Percentiles rank a stretch among this genome's conserved stretches.
These are phyloP conservation scores for Tricholoma bakamatsutake DNA, from an alignment of 768 basidiomycete species.

Conservation along the genomic window DNA sequence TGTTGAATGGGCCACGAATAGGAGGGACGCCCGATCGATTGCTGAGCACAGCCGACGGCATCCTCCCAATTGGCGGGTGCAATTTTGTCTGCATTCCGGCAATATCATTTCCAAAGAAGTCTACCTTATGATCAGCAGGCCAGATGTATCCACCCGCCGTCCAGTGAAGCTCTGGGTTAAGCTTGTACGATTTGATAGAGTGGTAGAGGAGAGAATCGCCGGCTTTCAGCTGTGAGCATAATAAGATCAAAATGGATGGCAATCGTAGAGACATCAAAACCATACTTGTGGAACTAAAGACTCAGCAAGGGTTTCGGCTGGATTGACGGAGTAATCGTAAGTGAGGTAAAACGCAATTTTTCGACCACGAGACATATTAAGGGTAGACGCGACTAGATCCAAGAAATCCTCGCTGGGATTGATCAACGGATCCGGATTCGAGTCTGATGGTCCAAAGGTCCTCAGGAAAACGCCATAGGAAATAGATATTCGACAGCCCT, in stretches of 20 bases:
- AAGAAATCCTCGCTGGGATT: constrained; percentile 70
- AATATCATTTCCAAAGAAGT: constrained; percentile 45
- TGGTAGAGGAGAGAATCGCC: constrained; percentile 73
- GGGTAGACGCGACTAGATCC: constrained; percentile 62
- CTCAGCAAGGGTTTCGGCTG: constrained; percentile 64
- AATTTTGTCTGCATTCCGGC: constrained; percentile 12
- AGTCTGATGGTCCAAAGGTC: constrained; percentile 52
- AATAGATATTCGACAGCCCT: constrained; percentile 63
- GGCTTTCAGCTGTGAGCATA: constrained; percentile 55
- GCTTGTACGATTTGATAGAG: constrained; percentile 70
- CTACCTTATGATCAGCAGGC: constrained; percentile 67
- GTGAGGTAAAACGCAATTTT: constrained; percentile 69
- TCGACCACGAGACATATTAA: constrained; percentile 66
- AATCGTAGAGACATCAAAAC: constrained; percentile 8
- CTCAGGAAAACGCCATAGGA: constrained; percentile 69
- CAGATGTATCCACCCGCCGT: constrained; percentile 80
- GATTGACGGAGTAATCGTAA: constrained; percentile 65
- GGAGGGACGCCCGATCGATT: constrained; percentile 25
- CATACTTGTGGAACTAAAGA: constrained; percentile 64
- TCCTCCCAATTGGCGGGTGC: constrained; percentile 15
- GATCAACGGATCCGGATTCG: constrained; percentile 56
- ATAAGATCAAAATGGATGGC: background rate
- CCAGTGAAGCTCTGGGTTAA: constrained; percentile 72
- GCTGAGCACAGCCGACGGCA: constrained; percentile 17
- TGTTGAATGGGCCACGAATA: constrained; percentile 41